Conservation (phyloP, 164 flowering plant species). For the Vitis rupestris region DNA sequence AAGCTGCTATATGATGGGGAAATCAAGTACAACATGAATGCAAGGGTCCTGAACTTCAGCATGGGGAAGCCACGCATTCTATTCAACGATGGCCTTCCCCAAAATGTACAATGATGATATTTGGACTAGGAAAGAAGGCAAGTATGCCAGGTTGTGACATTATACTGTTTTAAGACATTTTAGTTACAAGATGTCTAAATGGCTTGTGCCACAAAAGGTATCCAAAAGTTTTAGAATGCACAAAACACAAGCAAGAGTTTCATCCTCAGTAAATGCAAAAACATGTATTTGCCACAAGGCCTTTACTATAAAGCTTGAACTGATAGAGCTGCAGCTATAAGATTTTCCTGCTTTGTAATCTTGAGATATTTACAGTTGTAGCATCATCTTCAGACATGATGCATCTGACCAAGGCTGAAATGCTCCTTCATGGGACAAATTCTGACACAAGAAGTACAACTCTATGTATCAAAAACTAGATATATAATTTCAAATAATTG, state of each 20-base stretch:
- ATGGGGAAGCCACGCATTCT: slow-evolving; percentile 86
- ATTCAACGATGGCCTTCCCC: slow-evolving; percentile 37
- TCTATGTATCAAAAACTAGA: slow-evolving; percentile 3
- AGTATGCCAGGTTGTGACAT: background rate
- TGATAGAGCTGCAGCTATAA: background rate
- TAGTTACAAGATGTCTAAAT: background rate
- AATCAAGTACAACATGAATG: slow-evolving; percentile 89
- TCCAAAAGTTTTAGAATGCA: background rate
- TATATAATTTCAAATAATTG: background rate
- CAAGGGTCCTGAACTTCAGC: slow-evolving; percentile 82
- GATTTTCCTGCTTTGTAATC: background rate
- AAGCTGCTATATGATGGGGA: slow-evolving; percentile 79
- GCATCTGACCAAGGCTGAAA: slow-evolving; percentile 37
- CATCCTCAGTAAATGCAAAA: background rate
- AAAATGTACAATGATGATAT: slow-evolving; percentile 30
- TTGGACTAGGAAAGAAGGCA: background rate
- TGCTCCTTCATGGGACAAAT: slow-evolving; percentile 24
- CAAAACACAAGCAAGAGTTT: background rate
- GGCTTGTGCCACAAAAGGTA: background rate
- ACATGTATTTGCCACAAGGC: background rate
- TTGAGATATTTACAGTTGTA: background rate
- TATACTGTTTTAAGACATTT: background rate
- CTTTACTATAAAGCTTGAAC: slow-evolving; percentile 5
- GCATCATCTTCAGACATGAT: slow-evolving; percentile 13
- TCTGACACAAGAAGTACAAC: slow-evolving; percentile 21